Conservation (phyloP, 371 early-diverging fungal species). For the Mortierella sp. region DNA sequence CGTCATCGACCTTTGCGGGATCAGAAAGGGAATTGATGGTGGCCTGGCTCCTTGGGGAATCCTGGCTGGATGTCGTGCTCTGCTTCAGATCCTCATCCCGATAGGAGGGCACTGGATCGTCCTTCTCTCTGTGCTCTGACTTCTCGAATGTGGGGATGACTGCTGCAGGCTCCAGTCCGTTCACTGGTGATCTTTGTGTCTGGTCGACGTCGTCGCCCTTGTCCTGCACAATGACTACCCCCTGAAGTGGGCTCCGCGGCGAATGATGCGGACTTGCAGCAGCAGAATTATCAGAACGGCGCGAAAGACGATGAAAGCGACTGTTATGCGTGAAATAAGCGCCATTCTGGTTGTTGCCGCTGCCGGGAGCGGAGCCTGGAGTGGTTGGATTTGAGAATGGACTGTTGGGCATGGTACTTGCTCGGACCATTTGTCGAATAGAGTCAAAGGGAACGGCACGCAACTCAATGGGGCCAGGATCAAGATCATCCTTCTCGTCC, state of each 20-base stretch:
- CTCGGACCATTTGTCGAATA: conserved; percentile 47
- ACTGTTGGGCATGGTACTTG: conserved; percentile 33
- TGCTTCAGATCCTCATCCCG: neutral
- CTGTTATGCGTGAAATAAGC: neutral
- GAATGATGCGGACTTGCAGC: neutral
- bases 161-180: neutral
- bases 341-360: neutral
- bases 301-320: neutral
- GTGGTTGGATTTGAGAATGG: conserved; percentile 2
- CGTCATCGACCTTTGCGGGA: too few relatives aligned
- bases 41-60: too few relatives aligned
- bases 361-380: neutral
- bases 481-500: conserved; percentile 37
- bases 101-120: neutral
- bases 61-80: neutral
- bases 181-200: neutral
- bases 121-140: conserved; percentile 15
- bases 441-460: conserved; percentile 49
- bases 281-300: neutral
- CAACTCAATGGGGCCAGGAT: conserved; percentile 41
- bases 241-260: neutral
- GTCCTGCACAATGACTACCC: neutral
- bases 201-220: neutral
- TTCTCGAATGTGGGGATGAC: conserved; percentile 5
- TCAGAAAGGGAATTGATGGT: too few relatives aligned